These are phyloP conservation scores for Orbilia blumenaviensis DNA, from an alignment of 2,329 filamentous ascomycete genomes.

Conservation along the genomic window DNA sequence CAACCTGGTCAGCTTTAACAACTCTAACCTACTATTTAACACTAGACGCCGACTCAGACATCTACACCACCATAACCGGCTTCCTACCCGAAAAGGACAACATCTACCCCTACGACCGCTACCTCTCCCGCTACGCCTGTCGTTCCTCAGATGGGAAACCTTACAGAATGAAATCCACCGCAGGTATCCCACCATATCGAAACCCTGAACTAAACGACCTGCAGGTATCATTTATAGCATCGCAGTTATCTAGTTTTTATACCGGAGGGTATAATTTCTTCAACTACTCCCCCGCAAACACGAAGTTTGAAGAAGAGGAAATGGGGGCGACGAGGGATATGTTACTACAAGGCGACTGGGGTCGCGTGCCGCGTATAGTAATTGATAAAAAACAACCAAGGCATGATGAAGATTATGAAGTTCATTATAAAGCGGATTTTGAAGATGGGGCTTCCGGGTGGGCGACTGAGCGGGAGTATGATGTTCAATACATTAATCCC, in stretches of 20 bases:
- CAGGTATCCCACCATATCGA: neutral
- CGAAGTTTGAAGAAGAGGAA: neutral
- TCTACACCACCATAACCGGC: neutral
- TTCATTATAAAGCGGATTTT: neutral
- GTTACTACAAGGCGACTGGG: neutral
- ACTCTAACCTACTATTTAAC: neutral
- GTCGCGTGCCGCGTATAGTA: neutral
- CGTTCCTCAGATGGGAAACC: neutral
- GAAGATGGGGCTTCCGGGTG: neutral
- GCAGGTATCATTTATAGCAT: neutral
- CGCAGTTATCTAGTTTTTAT: neutral
- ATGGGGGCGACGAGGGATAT: neutral
- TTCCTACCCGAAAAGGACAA: neutral
- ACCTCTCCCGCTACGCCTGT: neutral
- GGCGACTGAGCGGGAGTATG: neutral
- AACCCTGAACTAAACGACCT: neutral
- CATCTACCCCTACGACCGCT: neutral
- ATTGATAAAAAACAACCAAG: neutral
- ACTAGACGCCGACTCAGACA: neutral
- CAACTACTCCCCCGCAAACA: neutral
- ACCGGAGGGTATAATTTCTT: slow-evolving; percentile 2
- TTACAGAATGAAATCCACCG: neutral
- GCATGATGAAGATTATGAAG: neutral
- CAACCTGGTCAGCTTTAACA: neutral
- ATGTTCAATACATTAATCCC: neutral